Evolutionary conservation across 1,284 basidiomycete species (phyloP).

Genomic region (Ganoderma lingzhi): DNA sequence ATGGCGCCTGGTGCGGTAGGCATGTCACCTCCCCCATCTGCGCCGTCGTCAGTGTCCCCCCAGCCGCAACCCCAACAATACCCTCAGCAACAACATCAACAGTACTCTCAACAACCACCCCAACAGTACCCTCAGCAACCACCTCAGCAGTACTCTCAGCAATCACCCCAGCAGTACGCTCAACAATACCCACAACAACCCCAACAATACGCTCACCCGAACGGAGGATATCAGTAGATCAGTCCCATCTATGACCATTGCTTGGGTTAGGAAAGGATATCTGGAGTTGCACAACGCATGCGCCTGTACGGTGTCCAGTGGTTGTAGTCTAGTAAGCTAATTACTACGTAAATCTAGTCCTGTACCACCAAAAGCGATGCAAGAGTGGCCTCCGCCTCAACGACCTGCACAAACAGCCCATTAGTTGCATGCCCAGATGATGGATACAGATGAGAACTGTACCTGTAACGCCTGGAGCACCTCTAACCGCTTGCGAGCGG

Average conservation of each 20-base stretch:
- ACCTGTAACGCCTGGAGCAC: slow-evolving; percentile 95
- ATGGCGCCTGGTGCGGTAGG: neutral
- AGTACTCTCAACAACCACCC: neutral
- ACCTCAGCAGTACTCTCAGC: neutral
- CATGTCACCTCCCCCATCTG: slow-evolving; percentile 21
- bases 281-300: slow-evolving; percentile 1
- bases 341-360: slow-evolving; percentile 40
- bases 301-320: slow-evolving; percentile 28
- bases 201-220: slow-evolving; percentile 6
- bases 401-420: slow-evolving; percentile 59
- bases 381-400: slow-evolving; percentile 84
- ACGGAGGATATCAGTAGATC: slow-evolving; percentile 9
- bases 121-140: neutral
- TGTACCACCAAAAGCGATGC: slow-evolving; percentile 67
- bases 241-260: neutral
- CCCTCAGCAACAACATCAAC: neutral
- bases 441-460: slow-evolving; percentile 34
- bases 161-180: neutral
- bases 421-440: neutral
- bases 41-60: slow-evolving; percentile 11
- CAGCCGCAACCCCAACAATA: slow-evolving; percentile 1
- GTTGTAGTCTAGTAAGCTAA: slow-evolving; percentile 34
- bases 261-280: neutral
- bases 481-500: slow-evolving; percentile 89
- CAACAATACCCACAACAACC: slow-evolving; percentile 1